Evolutionary conservation across 2,329 filamentous ascomycete species (phyloP), one percentile per base, ranked within the genome.

Genomic region (Diplodia intermedia): DNA sequence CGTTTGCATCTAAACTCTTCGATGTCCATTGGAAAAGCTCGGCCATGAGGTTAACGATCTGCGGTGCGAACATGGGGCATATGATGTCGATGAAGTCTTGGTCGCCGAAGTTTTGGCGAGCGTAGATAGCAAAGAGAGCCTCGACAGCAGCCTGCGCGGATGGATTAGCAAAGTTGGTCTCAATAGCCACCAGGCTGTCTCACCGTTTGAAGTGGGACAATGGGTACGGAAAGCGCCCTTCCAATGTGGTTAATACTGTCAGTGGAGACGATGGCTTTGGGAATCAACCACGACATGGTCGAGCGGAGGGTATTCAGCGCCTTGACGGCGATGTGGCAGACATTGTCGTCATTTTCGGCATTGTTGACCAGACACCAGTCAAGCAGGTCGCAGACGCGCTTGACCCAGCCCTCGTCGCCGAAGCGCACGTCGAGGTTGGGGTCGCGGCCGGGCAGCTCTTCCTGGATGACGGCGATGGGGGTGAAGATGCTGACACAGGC

Each of bases 401-500:
- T 84, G 38, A 98, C 84, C 95, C 95, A 99, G 20, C 95, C 96
- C 72, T 97, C 92, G 50, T 90, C 84, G 15, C 91, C 93, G 76
- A 83, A 91, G 49, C 94, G 89, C 67, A 97, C 88, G 65, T 90
- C 86, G 31, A 89, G 84, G 56, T 86, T 87, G 49, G 86, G 84
- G 71, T 92, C 89, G 72, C 93, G 86, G 73, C 90, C 89, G 12
- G 92, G 90, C 74, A 93, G 92, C 29, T 90, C 85, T 71, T 96
- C 90, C 70, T 87, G 81, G 67, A 97, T 87, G 23, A 97, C 89
- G 1, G 84, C 81, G 29, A 88, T 84, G 1, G 95, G 93, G 0
- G 94, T 97, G 78, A 97, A 96, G 70, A 98, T 93, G 78, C 98
- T 95, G 70, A 98, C 92, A 75, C 95, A 91, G 12, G 92, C 92